A percentile compares a stretch with the other conserved stretches of the same genome.
Conservation (phyloP, 306 rosid species). For the Calophaca sinica region DNA sequence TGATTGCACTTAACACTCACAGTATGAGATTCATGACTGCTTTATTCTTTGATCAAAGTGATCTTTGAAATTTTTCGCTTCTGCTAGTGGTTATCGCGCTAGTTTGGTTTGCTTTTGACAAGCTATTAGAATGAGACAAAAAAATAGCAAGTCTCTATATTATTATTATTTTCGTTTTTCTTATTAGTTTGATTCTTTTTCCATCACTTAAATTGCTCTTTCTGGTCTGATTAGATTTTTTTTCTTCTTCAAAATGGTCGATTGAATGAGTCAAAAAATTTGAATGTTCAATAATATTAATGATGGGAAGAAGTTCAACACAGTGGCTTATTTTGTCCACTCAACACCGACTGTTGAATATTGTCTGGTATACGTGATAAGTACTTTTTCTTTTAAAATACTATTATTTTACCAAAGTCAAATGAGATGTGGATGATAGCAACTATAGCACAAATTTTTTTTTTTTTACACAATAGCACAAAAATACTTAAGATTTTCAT, state of each 20-base stretch:
- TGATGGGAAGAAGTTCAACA: slow-evolving; percentile 1
- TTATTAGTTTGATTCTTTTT: slow-evolving; percentile 35
- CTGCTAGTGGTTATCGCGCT: neutral
- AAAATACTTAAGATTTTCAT: neutral
- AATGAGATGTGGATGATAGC: neutral
- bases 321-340: neutral
- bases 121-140: slow-evolving; percentile 1
- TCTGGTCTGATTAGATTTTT: neutral
- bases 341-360: slow-evolving; percentile 27
- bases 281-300: slow-evolving; percentile 2
- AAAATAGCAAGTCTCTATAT: neutral
- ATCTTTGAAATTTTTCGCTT: neutral
- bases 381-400: neutral
- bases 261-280: neutral
- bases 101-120: slow-evolving; percentile 33
- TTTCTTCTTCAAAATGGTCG: neutral
- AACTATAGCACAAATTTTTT: too few relatives aligned
- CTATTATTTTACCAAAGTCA: slow-evolving; percentile 24
- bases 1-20: neutral
- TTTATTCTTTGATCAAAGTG: slow-evolving; percentile 12
- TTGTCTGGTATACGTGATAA: neutral
- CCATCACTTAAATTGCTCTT: neutral
- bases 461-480: neutral
- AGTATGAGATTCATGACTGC: neutral
- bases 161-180: neutral